phyloP scores from a whole-genome alignment of 202 grass and related monocot genomes.

The Dendrocalamus latiflorus region DNA sequence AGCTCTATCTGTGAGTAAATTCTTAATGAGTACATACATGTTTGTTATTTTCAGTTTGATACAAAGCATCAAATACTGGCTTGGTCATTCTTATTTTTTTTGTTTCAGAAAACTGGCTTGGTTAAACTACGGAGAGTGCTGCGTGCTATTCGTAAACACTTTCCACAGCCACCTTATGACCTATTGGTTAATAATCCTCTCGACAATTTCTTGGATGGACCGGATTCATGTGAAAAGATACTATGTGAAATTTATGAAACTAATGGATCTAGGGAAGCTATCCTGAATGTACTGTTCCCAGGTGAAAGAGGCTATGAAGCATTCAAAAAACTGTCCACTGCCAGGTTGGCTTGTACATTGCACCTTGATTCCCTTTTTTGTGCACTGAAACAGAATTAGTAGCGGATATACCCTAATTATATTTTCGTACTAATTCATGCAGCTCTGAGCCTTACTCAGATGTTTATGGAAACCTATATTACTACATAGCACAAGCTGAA shows the following conservation, averaged over 20 bases:
- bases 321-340: slow-evolving; percentile 62
- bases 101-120: slow-evolving; percentile 84
- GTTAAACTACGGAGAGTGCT: slow-evolving; percentile 88
- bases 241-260: slow-evolving; percentile 73
- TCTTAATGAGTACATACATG: not conserved
- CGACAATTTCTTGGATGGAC: slow-evolving; percentile 83
- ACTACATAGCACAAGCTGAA: slow-evolving; percentile 80
- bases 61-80: slow-evolving; percentile 18
- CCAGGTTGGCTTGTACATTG: slow-evolving; percentile 50
- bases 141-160: slow-evolving; percentile 92
- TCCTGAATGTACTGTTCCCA: slow-evolving; percentile 69
- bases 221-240: slow-evolving; percentile 72
- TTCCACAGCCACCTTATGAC: slow-evolving; percentile 77
- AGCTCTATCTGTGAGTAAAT: slow-evolving; percentile 73
- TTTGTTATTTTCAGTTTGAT: slow-evolving; percentile 21
- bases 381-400: slow-evolving; percentile 18
- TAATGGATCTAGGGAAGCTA: slow-evolving; percentile 55
- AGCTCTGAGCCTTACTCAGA: slow-evolving; percentile 89
- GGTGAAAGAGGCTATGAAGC: slow-evolving; percentile 58
- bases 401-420: slow-evolving; percentile 20
- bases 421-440: slow-evolving; percentile 37
- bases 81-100: slow-evolving; percentile 29
- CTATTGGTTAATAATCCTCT: slow-evolving; percentile 64
- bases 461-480: slow-evolving; percentile 90
- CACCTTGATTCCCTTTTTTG: slow-evolving; percentile 10